Base-by-base conservation (phyloP, 345 rosid species). In the Fremontodendron californicum region DNA sequence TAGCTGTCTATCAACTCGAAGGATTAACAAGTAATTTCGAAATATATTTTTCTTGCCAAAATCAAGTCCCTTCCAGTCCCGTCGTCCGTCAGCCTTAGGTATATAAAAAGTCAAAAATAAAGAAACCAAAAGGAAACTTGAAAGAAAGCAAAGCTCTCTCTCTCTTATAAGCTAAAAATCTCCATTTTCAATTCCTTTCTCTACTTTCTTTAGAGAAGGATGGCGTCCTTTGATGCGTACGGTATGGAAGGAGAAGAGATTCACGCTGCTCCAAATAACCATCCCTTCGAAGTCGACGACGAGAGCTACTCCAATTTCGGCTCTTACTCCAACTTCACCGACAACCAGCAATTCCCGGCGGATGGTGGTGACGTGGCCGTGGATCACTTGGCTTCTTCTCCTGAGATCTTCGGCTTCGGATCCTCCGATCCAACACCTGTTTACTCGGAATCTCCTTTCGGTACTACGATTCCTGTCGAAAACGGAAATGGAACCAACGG, bases 211-310 rank as follows among this genome's bases (percentile, higher is more conserved):
- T 18, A 45, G 25, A 31, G 62, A 62, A 52, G 23, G 3, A 86
- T 86, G 89, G 77, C 88, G 73, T 86, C 93, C 37, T 85, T 88
- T 74, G 93, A 90, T 75, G 12, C 89, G 10, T 90, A 78, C 63
- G 81, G 83, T 54, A 58, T 70, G 78, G 91, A 82, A 68, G 85
- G 80, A 1, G 89, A 82, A 63, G 88, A 76, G 73, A 57, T 84
- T 75, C 82, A 81, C 49, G 51, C 78, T 39, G 74, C 45, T 49
- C 77, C 45, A 67, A 84, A 60, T 82, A 80, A 62, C 79, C 82
- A 76, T 62, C 80, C 90, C 29, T 85, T 84, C 70, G 79, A 75
- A 29, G 78, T 43, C 23, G 87, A 78, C 57, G 87, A 84, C 35
- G 92, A 75, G 43, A 82, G 51, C 71, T 77, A 75, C 84, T 77